phyloP scores from a whole-genome alignment of 768 basidiomycete genomes.

The Rhodocollybia butyracea region DNA sequence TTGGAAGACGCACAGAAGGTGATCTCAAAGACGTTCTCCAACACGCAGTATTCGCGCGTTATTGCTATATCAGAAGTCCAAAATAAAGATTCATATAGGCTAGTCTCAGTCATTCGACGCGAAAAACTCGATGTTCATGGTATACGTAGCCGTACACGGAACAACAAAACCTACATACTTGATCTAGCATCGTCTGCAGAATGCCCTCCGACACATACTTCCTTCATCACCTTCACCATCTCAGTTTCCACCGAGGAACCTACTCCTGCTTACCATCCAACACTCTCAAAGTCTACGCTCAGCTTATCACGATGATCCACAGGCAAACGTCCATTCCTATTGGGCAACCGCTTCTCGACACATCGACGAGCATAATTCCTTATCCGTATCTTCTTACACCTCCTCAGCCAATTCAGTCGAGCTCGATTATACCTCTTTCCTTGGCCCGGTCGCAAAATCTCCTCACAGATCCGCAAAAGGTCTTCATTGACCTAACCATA shows the following conservation, averaged over 20 bases:
- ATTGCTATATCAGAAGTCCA: neutral
- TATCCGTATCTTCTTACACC: constrained; percentile 52
- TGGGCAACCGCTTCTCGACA: constrained; percentile 46
- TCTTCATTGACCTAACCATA: constrained; percentile 55
- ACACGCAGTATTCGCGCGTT: neutral
- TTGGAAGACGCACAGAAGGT: constrained; percentile 3
- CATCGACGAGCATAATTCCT: constrained; percentile 40
- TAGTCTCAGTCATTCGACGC: neutral
- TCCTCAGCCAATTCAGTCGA: constrained; percentile 32
- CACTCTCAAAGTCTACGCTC: constrained; percentile 32
- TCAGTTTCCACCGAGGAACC: neutral
- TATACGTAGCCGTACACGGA: constrained; percentile 22
- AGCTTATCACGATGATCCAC: constrained; percentile 40
- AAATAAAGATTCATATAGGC: neutral
- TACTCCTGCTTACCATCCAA: constrained; percentile 28
- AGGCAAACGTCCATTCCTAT: constrained; percentile 48
- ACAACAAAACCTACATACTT: constrained; percentile 21
- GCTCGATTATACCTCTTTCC: constrained; percentile 33
- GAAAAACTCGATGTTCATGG: neutral
- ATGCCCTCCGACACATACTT: constrained; percentile 20
- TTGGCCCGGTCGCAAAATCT: constrained; percentile 32
- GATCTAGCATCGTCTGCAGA: constrained; percentile 21
- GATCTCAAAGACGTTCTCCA: neutral
- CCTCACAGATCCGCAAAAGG: constrained; percentile 34
- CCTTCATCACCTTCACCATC: constrained; percentile 22